Conservation (phyloP, 768 basidiomycete species). For the Lactarius deliciosus region DNA sequence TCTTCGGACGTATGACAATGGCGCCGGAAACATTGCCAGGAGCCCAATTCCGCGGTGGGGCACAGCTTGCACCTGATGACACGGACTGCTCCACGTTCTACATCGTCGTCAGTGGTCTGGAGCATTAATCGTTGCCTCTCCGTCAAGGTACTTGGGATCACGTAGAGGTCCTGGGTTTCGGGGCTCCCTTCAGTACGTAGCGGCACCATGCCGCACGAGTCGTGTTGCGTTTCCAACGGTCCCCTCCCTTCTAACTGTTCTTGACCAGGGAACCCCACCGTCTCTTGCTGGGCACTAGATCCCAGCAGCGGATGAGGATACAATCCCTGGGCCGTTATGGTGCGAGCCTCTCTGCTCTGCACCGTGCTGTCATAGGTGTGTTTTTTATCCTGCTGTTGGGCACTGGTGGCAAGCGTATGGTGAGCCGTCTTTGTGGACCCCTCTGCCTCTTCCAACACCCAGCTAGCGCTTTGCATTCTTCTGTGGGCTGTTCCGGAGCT, state of each 20-base stretch:
- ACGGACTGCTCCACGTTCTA: background rate
- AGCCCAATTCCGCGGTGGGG: background rate
- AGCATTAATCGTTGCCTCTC: background rate
- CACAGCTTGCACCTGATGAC: conserved; percentile 3
- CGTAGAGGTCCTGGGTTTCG: background rate
- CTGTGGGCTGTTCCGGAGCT: background rate
- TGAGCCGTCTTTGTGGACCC: too few species aligned
- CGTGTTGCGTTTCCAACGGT: background rate
- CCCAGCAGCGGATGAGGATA: background rate
- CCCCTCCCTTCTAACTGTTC: background rate
- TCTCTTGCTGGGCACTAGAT: background rate
- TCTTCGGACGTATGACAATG: background rate
- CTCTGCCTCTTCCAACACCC: background rate
- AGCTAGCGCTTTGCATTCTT: background rate
- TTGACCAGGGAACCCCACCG: background rate
- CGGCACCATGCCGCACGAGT: background rate
- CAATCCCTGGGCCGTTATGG: background rate
- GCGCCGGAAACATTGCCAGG: background rate
- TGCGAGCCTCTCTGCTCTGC: conserved; percentile 13
- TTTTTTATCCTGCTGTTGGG: background rate
- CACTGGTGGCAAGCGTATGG: background rate
- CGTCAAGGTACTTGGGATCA: background rate
- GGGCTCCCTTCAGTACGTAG: background rate
- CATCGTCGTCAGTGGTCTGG: background rate
- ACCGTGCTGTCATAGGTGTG: background rate